A percentile compares a stretch with the other conserved stretches of the same genome.
phyloP scores from a whole-genome alignment of 805 yeast genomes.

The Yamadazyma sp. region DNA sequence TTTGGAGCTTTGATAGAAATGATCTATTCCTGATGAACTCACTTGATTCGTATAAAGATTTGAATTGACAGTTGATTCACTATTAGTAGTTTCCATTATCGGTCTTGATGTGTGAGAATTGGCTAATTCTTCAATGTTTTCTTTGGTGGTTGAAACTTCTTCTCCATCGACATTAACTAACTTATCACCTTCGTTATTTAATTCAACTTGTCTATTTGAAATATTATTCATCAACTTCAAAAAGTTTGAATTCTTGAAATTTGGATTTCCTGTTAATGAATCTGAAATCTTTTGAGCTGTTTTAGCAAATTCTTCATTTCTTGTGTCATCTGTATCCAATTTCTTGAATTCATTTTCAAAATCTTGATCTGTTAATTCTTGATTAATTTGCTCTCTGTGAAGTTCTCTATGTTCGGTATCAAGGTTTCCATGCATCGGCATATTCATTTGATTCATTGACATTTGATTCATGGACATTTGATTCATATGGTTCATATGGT shows the following conservation, averaged over 20 bases:
- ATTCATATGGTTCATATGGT: conserved; percentile 1
- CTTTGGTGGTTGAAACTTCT: conserved; percentile 21
- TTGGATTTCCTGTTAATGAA: conserved; percentile 21
- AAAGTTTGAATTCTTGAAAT: conserved; percentile 35
- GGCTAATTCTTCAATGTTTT: too few relatives aligned
- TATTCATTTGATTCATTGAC: conserved; percentile 4
- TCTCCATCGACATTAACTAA: conserved; percentile 32
- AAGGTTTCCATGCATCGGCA: background rate
- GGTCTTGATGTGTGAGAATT: too few relatives aligned
- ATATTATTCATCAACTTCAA: conserved; percentile 39
- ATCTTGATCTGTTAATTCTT: conserved; percentile 2
- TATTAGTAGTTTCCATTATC: too few relatives aligned
- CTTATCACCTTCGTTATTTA: conserved; percentile 33
- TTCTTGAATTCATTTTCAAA: conserved; percentile 6
- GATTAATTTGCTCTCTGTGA: conserved; percentile 12
- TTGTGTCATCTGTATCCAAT: conserved; percentile 10
- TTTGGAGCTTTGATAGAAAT: too few relatives aligned
- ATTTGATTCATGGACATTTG: background rate
- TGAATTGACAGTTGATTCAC: too few relatives aligned
- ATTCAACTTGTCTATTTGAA: conserved; percentile 34
- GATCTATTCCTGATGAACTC: too few relatives aligned
- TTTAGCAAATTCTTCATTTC: conserved; percentile 37
- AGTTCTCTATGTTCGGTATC: conserved; percentile 25
- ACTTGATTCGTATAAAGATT: too few relatives aligned
- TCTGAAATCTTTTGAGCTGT: conserved; percentile 35